Evolutionary conservation across 2,329 filamentous ascomycete genomes (phyloP), one percentile per base, ranked within the genome.

Genomic region (Colletotrichum echinochloae): DNA sequence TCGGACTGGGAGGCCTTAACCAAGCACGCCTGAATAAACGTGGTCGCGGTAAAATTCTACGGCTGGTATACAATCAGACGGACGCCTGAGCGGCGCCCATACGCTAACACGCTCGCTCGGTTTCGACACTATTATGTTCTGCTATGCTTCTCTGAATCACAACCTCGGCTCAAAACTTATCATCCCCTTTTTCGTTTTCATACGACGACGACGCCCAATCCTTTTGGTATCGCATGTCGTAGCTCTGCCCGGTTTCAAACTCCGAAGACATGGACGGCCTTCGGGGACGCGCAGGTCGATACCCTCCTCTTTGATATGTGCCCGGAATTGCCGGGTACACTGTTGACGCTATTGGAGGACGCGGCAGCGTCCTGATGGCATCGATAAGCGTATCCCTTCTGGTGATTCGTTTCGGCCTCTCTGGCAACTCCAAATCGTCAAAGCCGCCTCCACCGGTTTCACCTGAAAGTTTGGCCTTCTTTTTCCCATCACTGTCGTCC

Each of bases 371-470:
- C 5, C 37, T 65, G 16, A 73, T 26, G 5, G 65, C 72, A 9
- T 72, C 70, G 18, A 73, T 52, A 26, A 73, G 30, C 18, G 69
- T 72, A 28, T 70, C 61, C 26, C 72, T 57, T 26, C 70, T 72
- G 4, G 61, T 73, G 23, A 72, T 46, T 18, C 69, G 54, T 26
- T 62, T 65, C n/a, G 69, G 61, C n/a, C 70, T 72, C 18, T 65
- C 39, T 5, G 70, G 65, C 26, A 71, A 52, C 6, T 52, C 28
- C 35, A 39, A n/a, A 2, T 51, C 30, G n/a, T 33, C 63, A 33
- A 49, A 23, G 23, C 52, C 39, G 20, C 18, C 18, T 20, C 33
- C 51, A 8, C 23, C 37, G 6, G 51, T 48, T 35, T 62, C 57
- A 14, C 59, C 67, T 9, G 41, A 46, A 37, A 8, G 16, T 5